Base-by-base conservation (phyloP, 768 basidiomycete genomes). In the Boletales sp. region DNA sequence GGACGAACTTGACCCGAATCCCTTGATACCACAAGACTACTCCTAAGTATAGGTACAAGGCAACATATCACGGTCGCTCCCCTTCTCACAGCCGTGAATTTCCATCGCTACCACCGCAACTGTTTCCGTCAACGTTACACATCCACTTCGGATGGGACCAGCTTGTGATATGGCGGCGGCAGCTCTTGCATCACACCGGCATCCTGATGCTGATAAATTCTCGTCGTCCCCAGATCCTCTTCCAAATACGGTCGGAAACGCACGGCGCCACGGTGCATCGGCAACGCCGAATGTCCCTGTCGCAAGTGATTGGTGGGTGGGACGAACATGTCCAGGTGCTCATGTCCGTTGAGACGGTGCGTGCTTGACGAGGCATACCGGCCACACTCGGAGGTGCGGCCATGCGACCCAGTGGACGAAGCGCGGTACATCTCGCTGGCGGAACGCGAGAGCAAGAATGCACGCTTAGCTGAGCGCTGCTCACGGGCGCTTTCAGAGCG, bases 101-200 rank as follows among this genome's bases (percentile, higher is more conserved):
- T 21, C 36, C 14, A 19, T 8, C 18, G 13, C 7, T 42, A 39
- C 43, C 21, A 37, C 19, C 48, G 43, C 42, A n/a, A 31, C 49
- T 30, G 7, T 41, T 34, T 43, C 29, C 32, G 18, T 18, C 12
- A 42, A 40, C 10, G 8, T 17, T 38, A 37, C 43, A 36, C 39
- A 19, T 43, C 45, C 37, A 2, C 38, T 12, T 8, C 43, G 2
- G 47, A 48, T 43, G 34, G 8, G 40, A 45, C 38, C 24, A 56
- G 30, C 35, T 54, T 55, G 50, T 58, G 55, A 43, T 66, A 67
- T 8, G 65, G 65, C 14, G 65, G 65, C 1, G 65, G 65, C 17
- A 55, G 35, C 34, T 66, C 66, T 17, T 54, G 45, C 50, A 56
- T 48, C 44, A 37, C 30, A 5, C 49, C 54, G 2, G 53, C 55